phyloP scores from a whole-genome alignment of 164 flowering plant genomes.

The Tetracentron sinense region DNA sequence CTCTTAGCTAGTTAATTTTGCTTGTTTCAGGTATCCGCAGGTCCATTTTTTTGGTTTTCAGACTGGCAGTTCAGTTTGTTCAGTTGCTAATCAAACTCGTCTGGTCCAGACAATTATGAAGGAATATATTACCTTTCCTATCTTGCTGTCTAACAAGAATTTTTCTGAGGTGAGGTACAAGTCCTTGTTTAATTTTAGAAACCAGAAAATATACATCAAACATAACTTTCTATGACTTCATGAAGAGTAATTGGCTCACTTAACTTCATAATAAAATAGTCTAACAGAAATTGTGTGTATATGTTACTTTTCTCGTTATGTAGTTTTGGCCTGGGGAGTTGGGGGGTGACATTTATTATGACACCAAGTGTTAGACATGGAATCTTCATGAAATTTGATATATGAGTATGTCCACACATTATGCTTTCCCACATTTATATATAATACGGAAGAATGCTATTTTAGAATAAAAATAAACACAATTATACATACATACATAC shows the following conservation, averaged over 20 bases:
- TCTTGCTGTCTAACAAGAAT: constrained; percentile 46
- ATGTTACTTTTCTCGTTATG: no score
- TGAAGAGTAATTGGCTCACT: not conserved
- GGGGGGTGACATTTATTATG: no score
- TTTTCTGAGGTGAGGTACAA: constrained; percentile 46
- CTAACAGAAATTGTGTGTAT: no score
- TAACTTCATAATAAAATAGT: no score
- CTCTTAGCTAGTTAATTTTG: not conserved
- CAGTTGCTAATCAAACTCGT: constrained; percentile 22
- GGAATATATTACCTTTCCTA: constrained; percentile 68
- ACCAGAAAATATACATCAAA: not conserved
- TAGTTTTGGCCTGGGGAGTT: no score
- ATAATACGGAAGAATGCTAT: no score
- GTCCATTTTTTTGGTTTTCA: constrained; percentile 60
- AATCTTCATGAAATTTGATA: no score
- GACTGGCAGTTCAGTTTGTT: constrained; percentile 26
- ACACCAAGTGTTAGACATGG: no score
- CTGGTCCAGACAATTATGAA: constrained; percentile 43
- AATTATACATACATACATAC: no score
- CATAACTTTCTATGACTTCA: not conserved
- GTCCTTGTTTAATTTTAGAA: not conserved
- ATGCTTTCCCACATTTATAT: no score
- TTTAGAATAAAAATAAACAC: no score
- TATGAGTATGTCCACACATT: no score
- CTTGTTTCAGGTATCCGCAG: constrained; percentile 52